Evolutionary conservation across 2,329 filamentous ascomycete genomes (phyloP).

Genomic region (Diaporthe batatas): DNA sequence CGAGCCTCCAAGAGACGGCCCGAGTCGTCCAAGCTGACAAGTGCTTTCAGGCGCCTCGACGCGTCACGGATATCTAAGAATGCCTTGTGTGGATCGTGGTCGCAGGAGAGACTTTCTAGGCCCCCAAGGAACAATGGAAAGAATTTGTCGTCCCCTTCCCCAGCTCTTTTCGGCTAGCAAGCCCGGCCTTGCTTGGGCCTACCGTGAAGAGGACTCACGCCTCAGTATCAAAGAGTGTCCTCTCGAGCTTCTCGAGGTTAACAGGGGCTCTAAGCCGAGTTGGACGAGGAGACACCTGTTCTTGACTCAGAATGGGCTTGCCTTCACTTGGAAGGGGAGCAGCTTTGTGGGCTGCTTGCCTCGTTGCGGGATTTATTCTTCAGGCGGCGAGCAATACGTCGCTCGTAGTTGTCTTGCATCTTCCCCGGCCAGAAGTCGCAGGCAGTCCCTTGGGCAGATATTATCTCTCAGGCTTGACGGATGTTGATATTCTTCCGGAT

Average conservation of each 20-base stretch:
- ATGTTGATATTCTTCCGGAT: slow-evolving; percentile 33
- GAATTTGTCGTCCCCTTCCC: slow-evolving; percentile 12
- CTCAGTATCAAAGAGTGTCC: slow-evolving; percentile 7
- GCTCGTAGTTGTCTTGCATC: slow-evolving; percentile 14
- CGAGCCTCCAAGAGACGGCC: slow-evolving; percentile 25
- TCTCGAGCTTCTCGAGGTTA: slow-evolving; percentile 17
- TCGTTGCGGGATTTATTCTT: not conserved
- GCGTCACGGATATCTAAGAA: slow-evolving; percentile 20
- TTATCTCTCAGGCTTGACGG: slow-evolving; percentile 15
- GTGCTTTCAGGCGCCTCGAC: slow-evolving; percentile 12
- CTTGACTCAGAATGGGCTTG: not conserved
- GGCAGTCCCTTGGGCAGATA: not conserved
- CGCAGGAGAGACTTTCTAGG: slow-evolving; percentile 24
- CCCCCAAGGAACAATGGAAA: slow-evolving; percentile 29
- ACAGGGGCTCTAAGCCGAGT: not conserved
- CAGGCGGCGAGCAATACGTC: slow-evolving; percentile 29
- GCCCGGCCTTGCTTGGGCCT: not conserved
- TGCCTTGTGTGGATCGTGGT: not conserved
- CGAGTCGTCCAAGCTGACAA: slow-evolving; percentile 17
- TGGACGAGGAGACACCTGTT: not conserved
- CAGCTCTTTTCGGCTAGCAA: slow-evolving; percentile 5
- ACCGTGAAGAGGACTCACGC: slow-evolving; percentile 12
- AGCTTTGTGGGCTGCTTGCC: too few species aligned
- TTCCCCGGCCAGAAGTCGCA: slow-evolving; percentile 30
- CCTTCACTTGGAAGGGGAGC: too few species aligned